These are phyloP conservation scores for Colletotrichum higginsianum DNA, from an alignment of 2,329 filamentous ascomycete genomes.

Conservation along the genomic window DNA sequence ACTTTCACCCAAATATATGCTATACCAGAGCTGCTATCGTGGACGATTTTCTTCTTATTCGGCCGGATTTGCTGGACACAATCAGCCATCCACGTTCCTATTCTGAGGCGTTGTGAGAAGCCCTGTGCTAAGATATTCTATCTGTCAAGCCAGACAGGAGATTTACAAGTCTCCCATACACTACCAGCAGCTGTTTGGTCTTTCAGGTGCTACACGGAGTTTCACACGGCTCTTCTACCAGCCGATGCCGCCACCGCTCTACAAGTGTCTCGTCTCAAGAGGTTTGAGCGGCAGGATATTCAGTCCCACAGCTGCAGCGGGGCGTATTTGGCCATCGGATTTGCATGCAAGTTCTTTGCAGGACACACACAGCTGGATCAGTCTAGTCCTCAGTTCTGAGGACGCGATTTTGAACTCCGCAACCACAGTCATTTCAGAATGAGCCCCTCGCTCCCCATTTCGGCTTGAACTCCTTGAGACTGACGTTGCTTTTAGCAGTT, in stretches of 20 bases:
- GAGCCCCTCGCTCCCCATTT: too few species aligned
- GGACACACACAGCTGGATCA: not conserved
- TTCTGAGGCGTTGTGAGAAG: too few species aligned
- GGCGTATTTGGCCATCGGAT: not conserved
- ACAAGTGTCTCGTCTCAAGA: not conserved
- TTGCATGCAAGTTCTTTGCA: not conserved
- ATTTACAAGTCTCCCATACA: too few species aligned
- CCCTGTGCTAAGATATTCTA: not conserved
- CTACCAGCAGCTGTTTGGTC: not conserved
- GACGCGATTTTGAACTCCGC: not conserved
- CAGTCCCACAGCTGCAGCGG: too few species aligned
- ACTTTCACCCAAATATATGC: too few species aligned
- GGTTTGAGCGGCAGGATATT: not conserved
- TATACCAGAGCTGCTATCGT: too few species aligned
- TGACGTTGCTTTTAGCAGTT: not conserved
- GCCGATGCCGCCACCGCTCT: not conserved
- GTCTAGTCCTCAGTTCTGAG: too few species aligned
- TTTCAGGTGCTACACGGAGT: not conserved
- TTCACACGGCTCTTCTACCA: not conserved
- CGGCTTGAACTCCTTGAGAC: not conserved
- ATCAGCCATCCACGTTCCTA: too few species aligned
- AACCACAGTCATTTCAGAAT: not conserved
- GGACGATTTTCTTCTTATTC: too few species aligned
- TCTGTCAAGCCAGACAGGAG: not conserved
- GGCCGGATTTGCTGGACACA: too few species aligned